phyloP scores from a whole-genome alignment of 495 filamentous ascomycete genomes.

The Neurospora sp. region DNA sequence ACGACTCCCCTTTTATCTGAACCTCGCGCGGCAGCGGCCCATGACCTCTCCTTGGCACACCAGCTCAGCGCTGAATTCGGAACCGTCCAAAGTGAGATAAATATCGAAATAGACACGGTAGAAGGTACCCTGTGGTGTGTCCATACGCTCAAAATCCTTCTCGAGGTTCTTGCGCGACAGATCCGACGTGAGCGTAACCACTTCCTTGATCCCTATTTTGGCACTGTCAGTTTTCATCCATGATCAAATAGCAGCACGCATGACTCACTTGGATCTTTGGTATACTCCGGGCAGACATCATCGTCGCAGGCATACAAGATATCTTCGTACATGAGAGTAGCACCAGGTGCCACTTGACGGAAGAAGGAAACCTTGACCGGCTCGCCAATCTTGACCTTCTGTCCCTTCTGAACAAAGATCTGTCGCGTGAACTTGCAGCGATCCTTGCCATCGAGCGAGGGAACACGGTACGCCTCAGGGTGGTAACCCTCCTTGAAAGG shows the following conservation, averaged over 20 bases:
- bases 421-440: slow-evolving; percentile 98
- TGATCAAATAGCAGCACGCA: neutral
- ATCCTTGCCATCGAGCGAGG: slow-evolving; percentile 91
- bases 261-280: slow-evolving; percentile 94
- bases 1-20: slow-evolving; percentile 37
- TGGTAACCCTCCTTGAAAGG: slow-evolving; percentile 99
- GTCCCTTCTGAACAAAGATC: slow-evolving; percentile 98
- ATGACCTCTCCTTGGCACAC: slow-evolving; percentile 99
- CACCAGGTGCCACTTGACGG: slow-evolving; percentile 92
- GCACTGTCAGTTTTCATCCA: slow-evolving; percentile 18
- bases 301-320: slow-evolving; percentile 97
- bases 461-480: slow-evolving; percentile 94
- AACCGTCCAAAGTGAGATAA: slow-evolving; percentile 92
- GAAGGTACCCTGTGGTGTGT: slow-evolving; percentile 96
- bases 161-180: slow-evolving; percentile 96
- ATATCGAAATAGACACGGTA: slow-evolving; percentile 76
- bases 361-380: slow-evolving; percentile 99
- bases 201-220: slow-evolving; percentile 86
- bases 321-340: slow-evolving; percentile 98
- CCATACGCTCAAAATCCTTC: slow-evolving; percentile 99
- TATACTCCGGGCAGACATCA: slow-evolving; percentile 96
- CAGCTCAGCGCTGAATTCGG: slow-evolving; percentile 94
- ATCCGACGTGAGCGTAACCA: slow-evolving; percentile 95
- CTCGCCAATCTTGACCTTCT: slow-evolving; percentile 97
- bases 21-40: slow-evolving; percentile 88